Percentiles rank a stretch among this genome's conserved stretches.
Evolutionary conservation across 2,329 filamentous ascomycete species (phyloP).

Genomic region (Aspergillus ustus): DNA sequence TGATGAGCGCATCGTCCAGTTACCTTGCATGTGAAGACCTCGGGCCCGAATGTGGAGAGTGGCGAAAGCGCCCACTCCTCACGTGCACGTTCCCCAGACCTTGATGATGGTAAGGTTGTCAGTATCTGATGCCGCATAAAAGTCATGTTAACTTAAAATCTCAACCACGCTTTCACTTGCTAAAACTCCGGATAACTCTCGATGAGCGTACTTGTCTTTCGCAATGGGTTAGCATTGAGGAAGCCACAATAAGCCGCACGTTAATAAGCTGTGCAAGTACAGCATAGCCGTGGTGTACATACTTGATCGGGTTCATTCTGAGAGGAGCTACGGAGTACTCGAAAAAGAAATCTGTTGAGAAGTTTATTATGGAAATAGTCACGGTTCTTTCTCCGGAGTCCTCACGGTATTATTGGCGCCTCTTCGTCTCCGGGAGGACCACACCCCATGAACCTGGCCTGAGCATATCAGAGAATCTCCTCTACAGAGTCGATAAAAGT

Average conservation of each 20-base stretch:
- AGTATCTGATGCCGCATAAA: neutral
- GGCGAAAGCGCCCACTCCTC: constrained; percentile 20
- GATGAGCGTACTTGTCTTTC: neutral
- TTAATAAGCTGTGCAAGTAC: neutral
- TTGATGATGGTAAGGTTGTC: neutral
- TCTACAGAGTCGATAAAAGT: neutral
- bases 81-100: constrained; percentile 28
- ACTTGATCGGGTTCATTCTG: too few species aligned
- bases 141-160: neutral
- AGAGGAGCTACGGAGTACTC: too few species aligned
- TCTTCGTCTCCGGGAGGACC: too few species aligned
- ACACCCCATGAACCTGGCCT: too few species aligned
- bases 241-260: neutral
- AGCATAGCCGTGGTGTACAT: neutral
- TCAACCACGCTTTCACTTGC: neutral
- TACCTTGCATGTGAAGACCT: constrained; percentile 32
- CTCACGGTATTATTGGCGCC: too few species aligned
- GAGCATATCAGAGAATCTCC: too few species aligned
- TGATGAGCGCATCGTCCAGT: constrained; percentile 9
- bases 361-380: too few species aligned
- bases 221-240: neutral
- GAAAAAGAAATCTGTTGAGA: too few species aligned
- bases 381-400: too few species aligned
- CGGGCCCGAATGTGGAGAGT: constrained; percentile 24
- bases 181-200: neutral